Evolutionary conservation across 768 basidiomycete species (phyloP).

Genomic region (Panus rudis): DNA sequence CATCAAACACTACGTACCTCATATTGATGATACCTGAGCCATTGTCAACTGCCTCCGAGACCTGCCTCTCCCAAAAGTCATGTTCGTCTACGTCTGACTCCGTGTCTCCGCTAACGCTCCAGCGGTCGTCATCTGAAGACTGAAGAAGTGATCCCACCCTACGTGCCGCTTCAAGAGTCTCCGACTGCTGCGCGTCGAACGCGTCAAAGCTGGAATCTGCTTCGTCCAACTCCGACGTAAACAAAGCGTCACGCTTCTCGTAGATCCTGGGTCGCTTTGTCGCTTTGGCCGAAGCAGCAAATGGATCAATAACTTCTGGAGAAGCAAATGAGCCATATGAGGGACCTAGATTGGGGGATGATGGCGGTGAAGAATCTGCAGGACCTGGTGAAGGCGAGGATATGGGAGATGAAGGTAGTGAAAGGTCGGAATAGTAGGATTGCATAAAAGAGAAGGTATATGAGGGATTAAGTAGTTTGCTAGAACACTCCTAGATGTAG

Average conservation of each 20-base stretch:
- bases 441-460: too few species aligned
- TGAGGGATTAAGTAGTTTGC: too few species aligned
- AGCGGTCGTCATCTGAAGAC: not conserved
- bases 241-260: constrained; percentile 24
- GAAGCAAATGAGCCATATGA: constrained; percentile 25
- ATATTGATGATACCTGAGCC: constrained; percentile 46
- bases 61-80: constrained; percentile 45
- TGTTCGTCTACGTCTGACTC: constrained; percentile 13
- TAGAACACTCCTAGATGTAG: too few species aligned
- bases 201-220: constrained; percentile 5
- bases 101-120: too few species aligned
- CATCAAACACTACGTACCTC: constrained; percentile 33
- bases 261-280: constrained; percentile 36
- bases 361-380: constrained; percentile 31
- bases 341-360: constrained; percentile 24
- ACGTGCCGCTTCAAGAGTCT: not conserved
- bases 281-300: constrained; percentile 52
- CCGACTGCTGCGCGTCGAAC: constrained; percentile 8
- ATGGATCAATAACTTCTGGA: constrained; percentile 35
- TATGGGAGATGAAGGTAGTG: constrained; percentile 36
- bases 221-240: constrained; percentile 15
- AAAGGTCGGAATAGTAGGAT: too few species aligned
- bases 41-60: constrained; percentile 36
- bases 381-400: constrained; percentile 39
- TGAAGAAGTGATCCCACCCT: not conserved